Evolutionary conservation across 768 basidiomycete genomes (phyloP), one percentile per base, ranked within the genome.

Genomic region (Asterophora lycoperdoides): DNA sequence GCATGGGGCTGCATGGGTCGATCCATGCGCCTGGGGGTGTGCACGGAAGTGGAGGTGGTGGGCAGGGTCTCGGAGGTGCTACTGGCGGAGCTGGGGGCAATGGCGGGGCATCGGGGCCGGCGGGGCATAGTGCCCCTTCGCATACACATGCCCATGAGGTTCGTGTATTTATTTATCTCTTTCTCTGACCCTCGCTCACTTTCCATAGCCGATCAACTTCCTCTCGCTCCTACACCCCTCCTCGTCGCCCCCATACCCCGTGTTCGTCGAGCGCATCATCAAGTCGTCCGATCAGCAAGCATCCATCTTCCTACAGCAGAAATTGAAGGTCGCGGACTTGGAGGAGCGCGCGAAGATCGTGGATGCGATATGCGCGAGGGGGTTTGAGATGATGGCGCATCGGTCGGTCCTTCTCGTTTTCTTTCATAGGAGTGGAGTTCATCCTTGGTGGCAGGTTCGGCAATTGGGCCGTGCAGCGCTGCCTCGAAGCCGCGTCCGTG

Each of bases 331-430:
- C 14, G 89, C 90, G 3, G 86, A 90, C 56, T 55, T 74, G 15
- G 79, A 83, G 43, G 89, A 92, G 61, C 75, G 90, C 2, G 78
- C 76, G 5, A 90, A 89, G 65, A 92, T 93, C 38, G 84, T 93
- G 13, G 88, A 91, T 58, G 90, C 90, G 40, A 92, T 92, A 48
- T 89, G 88, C 52, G 75, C 81, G 34, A 78, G 83, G 10, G 89
- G 90, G 1, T 89, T 87, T 53, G 90, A 93, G 63, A 92, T 92
- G 90, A 93, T 93, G 90, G 89, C 88, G 49, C 85, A 90, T 63
- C 75, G 88, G 86, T 86, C 60, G 32, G 67, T 20, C 39, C 30
- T 2, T 39, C 35, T 14, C 32, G 6, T 7, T 8, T 14, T 41
- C 30, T 11, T 34, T n/a, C n/a, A n/a, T n/a, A n/a, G n/a, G n/a